phyloP scores from a whole-genome alignment of 805 yeast genomes.

The Debaryomyces hansenii region DNA sequence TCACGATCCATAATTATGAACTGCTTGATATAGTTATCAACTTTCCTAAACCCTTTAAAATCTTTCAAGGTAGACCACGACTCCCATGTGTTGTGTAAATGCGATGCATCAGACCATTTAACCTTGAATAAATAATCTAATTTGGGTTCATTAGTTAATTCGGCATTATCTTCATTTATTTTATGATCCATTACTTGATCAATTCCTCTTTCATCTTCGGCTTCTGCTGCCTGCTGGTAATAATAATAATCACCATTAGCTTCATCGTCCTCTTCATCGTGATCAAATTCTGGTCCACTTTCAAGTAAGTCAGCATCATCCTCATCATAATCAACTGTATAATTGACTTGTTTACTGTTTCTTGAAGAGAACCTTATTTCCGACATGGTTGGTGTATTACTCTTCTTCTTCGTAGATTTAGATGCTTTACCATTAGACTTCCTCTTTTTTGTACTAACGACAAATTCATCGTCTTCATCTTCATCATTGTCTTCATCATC shows the following conservation, averaged over 20 bases:
- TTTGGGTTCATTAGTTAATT: constrained; percentile 54
- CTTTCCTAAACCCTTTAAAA: constrained; percentile 74
- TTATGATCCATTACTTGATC: constrained; percentile 44
- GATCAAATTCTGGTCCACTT: constrained; percentile 31
- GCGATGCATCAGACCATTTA: constrained; percentile 88
- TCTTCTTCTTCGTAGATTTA: constrained; percentile 30
- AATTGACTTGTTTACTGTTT: constrained; percentile 66
- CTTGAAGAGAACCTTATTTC: constrained; percentile 81
- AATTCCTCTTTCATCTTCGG: constrained; percentile 31
- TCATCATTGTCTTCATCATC: constrained; percentile 15
- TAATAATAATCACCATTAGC: constrained; percentile 34
- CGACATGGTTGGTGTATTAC: constrained; percentile 1
- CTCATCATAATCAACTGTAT: constrained; percentile 67
- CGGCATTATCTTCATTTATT: constrained; percentile 33
- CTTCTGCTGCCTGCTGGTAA: constrained; percentile 33
- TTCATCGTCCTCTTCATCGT: constrained; percentile 17
- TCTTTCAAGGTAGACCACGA: constrained; percentile 51
- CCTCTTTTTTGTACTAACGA: constrained; percentile 5
- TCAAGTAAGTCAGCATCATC: constrained; percentile 54
- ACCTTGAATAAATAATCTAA: constrained; percentile 58
- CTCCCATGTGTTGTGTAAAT: constrained; percentile 96
- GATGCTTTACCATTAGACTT: constrained; percentile 30
- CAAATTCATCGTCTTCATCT: constrained; percentile 21
- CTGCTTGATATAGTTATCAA: constrained; percentile 88
- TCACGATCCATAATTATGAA: constrained; percentile 71